A percentile compares a stretch with the other conserved stretches of the same genome.
These are phyloP conservation scores for Dothistroma septosporum DNA, from an alignment of 2,329 filamentous ascomycete genomes.

Conservation along the genomic window DNA sequence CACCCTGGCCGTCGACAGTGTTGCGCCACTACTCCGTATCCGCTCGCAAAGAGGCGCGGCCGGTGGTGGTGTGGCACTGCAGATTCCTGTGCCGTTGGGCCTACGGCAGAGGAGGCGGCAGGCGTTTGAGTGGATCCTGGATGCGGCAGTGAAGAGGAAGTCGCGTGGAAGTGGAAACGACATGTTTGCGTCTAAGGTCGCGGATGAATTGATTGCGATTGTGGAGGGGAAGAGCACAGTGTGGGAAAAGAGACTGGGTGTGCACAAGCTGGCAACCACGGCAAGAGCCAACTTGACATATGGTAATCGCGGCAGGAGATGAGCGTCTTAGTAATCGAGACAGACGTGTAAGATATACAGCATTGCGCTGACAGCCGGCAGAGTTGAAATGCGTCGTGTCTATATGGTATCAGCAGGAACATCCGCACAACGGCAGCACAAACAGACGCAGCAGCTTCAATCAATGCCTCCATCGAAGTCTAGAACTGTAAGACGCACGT, in stretches of 20 bases:
- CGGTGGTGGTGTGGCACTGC: constrained; percentile 79
- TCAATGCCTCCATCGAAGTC: background rate
- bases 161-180: constrained; percentile 66
- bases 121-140: constrained; percentile 85
- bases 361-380: background rate
- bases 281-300: constrained; percentile 66
- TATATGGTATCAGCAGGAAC: background rate
- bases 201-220: constrained; percentile 80
- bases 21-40: constrained; percentile 82
- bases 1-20: constrained; percentile 83
- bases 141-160: constrained; percentile 72
- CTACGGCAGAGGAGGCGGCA: constrained; percentile 70
- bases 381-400: background rate
- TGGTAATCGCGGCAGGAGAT: constrained; percentile 9
- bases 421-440: background rate
- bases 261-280: constrained; percentile 78
- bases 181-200: constrained; percentile 72
- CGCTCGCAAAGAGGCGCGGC: constrained; percentile 70
- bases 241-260: constrained; percentile 73
- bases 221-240: constrained; percentile 78
- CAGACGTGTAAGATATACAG: background rate
- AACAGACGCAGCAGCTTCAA: background rate
- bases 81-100: constrained; percentile 73
- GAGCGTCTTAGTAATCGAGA: background rate
- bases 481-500: background rate